A percentile compares a stretch with the other conserved stretches of the same genome.
Evolutionary conservation across 139 green algal genomes (phyloP).

Genomic region (Tetradesmus obliquus): DNA sequence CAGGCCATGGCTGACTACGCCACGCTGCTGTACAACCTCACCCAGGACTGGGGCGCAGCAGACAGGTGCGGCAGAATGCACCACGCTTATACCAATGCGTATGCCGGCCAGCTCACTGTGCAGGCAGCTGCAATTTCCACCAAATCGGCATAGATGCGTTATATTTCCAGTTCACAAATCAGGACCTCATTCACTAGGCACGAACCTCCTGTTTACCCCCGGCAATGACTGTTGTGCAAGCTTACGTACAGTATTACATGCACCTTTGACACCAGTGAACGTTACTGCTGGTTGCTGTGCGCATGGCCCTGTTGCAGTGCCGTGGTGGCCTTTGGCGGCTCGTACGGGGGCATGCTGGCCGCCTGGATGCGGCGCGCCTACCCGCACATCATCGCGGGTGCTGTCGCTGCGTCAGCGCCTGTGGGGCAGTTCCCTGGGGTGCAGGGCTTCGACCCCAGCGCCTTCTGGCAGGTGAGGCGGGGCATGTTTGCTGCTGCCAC

Average conservation of each 20-base stretch:
- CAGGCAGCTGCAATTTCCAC: neutral
- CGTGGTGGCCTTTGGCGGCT: conserved; percentile 53
- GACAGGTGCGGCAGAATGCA: conserved; percentile 40
- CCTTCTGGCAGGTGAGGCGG: conserved; percentile 68
- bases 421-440: conserved; percentile 63
- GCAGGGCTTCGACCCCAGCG: conserved; percentile 52
- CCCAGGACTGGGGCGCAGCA: neutral
- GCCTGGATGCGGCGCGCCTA: conserved; percentile 86
- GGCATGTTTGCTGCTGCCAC: neutral
- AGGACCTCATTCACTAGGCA: no score
- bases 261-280: neutral
- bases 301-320: neutral
- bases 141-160: no score
- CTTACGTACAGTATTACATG: neutral
- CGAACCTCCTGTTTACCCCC: no score
- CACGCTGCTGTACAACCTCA: conserved; percentile 57
- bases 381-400: conserved; percentile 71
- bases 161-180: no score
- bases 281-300: neutral
- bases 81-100: neutral
- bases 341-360: conserved; percentile 88
- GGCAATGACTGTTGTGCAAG: neutral
- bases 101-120: neutral
- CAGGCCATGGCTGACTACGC: conserved; percentile 84
- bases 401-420: conserved; percentile 83